Percentiles rank a stretch among this genome's conserved stretches.
Conservation (phyloP, 2,329 filamentous ascomycete genomes). For the Colletotrichum siamense region DNA sequence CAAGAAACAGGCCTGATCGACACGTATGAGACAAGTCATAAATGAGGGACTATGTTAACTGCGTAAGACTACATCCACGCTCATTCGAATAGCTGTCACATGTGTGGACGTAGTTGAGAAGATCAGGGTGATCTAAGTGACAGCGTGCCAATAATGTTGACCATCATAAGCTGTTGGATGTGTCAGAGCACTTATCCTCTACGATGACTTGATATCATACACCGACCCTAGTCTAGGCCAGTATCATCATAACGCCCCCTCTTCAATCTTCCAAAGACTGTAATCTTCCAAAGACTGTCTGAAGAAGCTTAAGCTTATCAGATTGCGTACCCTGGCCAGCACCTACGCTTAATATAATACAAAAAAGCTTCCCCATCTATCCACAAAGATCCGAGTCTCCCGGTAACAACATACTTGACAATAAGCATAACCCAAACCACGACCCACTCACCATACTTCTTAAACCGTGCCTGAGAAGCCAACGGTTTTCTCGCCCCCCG, state of each 20-base stretch:
- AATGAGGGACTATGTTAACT: background rate
- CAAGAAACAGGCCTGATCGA: fast-evolving
- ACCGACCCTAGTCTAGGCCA: fast-evolving
- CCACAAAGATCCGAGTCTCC: background rate
- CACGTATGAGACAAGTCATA: fast-evolving
- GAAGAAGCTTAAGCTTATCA: background rate
- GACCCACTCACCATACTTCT: background rate
- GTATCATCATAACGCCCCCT: background rate
- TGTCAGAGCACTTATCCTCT: background rate
- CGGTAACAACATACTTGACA: background rate
- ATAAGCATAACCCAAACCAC: background rate
- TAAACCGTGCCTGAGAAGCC: background rate
- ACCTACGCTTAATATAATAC: background rate
- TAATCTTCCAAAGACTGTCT: background rate
- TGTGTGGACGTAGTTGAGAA: fast-evolving
- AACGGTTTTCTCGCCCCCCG: background rate
- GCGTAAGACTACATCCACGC: background rate
- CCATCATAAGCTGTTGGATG: fast-evolving
- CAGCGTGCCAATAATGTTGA: fast-evolving
- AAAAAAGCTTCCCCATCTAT: background rate
- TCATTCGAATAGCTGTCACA: background rate
- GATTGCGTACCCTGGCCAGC: background rate
- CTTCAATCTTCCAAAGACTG: background rate
- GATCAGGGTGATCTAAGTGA: fast-evolving
- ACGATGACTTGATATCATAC: background rate